These are phyloP conservation scores for Sambucus nigra DNA, from an alignment of 129 eudicot species.

Conservation along the genomic window DNA sequence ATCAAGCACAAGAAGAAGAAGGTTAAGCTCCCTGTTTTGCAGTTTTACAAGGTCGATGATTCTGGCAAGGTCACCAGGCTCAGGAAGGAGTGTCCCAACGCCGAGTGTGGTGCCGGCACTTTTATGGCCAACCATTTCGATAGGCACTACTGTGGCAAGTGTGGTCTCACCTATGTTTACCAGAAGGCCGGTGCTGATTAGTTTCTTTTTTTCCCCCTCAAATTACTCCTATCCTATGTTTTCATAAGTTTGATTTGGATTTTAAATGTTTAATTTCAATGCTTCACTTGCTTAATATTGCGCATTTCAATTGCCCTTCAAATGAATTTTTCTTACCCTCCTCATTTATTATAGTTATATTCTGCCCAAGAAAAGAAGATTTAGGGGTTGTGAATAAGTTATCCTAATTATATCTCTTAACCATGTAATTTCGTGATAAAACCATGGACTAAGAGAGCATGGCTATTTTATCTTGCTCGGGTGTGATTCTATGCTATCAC, in stretches of 20 bases:
- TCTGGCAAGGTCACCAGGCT: constrained; percentile 14
- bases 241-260: neutral
- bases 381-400: too few relatives aligned
- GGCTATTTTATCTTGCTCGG: too few relatives aligned
- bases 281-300: neutral
- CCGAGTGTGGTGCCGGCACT: constrained; percentile 20
- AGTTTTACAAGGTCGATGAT: constrained; percentile 20
- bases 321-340: neutral
- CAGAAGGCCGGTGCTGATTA: constrained; percentile 30
- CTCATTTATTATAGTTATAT: too few relatives aligned
- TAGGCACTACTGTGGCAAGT: constrained; percentile 48
- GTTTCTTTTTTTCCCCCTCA: neutral
- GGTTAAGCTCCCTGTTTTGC: constrained; percentile 14
- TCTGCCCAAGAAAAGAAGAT: too few relatives aligned
- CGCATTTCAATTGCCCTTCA: neutral
- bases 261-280: constrained; percentile 1
- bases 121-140: constrained; percentile 52
- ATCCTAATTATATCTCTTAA: too few relatives aligned
- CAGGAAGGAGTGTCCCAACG: constrained; percentile 22
- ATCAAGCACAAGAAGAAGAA: constrained; percentile 37
- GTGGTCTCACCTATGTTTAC: constrained; percentile 44
- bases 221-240: neutral
- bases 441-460: too few relatives aligned
- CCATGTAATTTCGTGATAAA: too few relatives aligned
- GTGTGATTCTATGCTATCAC: too few relatives aligned